Evolutionary conservation across 805 yeast genomes (phyloP).

Genomic region (Lachancea nothofagi): DNA sequence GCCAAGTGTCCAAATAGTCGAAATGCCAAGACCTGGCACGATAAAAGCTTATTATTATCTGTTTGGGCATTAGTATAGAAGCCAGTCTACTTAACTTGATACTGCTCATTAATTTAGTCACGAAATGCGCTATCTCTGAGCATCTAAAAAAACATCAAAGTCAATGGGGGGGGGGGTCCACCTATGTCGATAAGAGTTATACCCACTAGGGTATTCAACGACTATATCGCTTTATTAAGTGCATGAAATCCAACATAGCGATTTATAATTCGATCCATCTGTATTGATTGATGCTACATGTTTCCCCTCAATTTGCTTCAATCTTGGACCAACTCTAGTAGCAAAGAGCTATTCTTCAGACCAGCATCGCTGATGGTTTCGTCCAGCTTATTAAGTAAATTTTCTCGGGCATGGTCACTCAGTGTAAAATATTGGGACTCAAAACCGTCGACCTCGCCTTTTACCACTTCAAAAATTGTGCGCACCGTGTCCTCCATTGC

Average conservation of each 20-base stretch:
- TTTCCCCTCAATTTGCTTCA: not conserved
- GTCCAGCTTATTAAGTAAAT: conserved; percentile 50
- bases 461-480: conserved; percentile 59
- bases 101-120: no score
- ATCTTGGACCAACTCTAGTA: conserved; percentile 47
- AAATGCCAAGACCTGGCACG: conserved; percentile 1
- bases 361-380: conserved; percentile 67
- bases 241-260: no score
- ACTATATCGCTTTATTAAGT: no score
- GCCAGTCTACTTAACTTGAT: no score
- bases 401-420: conserved; percentile 48
- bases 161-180: no score
- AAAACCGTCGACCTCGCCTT: conserved; percentile 45
- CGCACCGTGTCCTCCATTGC: conserved; percentile 50
- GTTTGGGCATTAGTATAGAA: no score
- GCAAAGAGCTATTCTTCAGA: conserved; percentile 71
- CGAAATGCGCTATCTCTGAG: no score
- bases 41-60: not conserved
- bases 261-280: no score
- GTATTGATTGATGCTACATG: no score
- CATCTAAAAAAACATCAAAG: no score
- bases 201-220: no score
- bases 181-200: no score
- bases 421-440: conserved; percentile 47
- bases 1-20: not conserved